These are phyloP conservation scores for Fusarium decemcellulare DNA, from an alignment of 2,329 filamentous ascomycete genomes.

Conservation along the genomic window DNA sequence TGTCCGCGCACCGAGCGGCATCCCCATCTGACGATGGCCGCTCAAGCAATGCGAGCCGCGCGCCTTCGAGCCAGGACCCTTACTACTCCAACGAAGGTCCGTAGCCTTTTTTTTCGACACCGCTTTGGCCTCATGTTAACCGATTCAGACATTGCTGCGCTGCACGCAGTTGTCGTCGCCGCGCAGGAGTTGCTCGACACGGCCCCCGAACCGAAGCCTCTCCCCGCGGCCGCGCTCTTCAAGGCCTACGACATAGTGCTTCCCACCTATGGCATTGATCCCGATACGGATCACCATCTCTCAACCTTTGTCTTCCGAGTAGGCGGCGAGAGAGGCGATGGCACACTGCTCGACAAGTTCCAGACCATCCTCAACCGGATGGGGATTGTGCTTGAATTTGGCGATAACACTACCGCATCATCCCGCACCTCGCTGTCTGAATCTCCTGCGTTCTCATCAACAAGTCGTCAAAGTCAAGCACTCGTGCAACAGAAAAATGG, in stretches of 20 bases:
- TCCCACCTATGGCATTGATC: constrained; percentile 76
- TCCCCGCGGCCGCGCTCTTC: constrained; percentile 85
- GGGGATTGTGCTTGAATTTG: constrained; percentile 79
- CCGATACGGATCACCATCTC: constrained; percentile 82
- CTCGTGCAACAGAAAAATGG: constrained; percentile 7
- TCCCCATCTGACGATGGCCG: constrained; percentile 48
- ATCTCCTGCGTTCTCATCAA: constrained; percentile 41
- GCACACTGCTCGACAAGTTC: constrained; percentile 78
- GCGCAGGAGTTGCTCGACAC: constrained; percentile 76
- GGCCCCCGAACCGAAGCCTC: constrained; percentile 71
- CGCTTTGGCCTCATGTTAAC: constrained; percentile 23
- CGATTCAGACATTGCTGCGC: constrained; percentile 80
- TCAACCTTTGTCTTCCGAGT: constrained; percentile 86
- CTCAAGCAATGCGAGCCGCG: constrained; percentile 46
- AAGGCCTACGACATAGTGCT: constrained; percentile 84
- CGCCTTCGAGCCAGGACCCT: constrained; percentile 49
- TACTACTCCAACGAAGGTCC: constrained; percentile 75
- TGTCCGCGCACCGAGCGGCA: constrained; percentile 37
- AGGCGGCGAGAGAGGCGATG: constrained; percentile 72
- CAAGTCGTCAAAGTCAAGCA: constrained; percentile 36
- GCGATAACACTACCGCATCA: constrained; percentile 51
- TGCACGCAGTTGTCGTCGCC: constrained; percentile 81
- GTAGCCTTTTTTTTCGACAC: constrained; percentile 12
- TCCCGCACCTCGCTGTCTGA: constrained; percentile 39
- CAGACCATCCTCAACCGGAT: constrained; percentile 76